phyloP scores from a whole-genome alignment of 495 filamentous ascomycete species.

The Talaromyces wortmannii region DNA sequence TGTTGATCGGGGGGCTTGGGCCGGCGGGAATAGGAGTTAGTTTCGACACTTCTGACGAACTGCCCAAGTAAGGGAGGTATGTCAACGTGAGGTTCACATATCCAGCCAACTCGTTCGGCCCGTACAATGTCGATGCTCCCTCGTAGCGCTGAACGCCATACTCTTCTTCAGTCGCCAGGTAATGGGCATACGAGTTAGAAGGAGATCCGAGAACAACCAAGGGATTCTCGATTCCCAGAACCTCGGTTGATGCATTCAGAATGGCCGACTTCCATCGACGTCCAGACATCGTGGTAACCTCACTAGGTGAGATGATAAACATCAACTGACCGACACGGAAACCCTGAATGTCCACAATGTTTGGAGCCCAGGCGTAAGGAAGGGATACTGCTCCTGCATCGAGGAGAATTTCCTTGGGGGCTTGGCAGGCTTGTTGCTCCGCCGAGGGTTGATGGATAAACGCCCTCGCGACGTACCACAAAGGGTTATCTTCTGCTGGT shows the following conservation, averaged over 20 bases:
- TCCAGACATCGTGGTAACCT: conserved; percentile 93
- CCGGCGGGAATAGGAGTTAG: conserved; percentile 44
- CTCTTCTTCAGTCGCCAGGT: conserved; percentile 89
- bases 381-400: conserved; percentile 74
- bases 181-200: conserved; percentile 94
- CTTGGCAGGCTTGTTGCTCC: conserved; percentile 72
- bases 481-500: conserved; percentile 64
- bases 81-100: conserved; percentile 80
- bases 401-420: conserved; percentile 79
- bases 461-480: conserved; percentile 73
- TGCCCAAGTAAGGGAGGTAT: conserved; percentile 61
- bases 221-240: conserved; percentile 47
- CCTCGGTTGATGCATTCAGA: conserved; percentile 39
- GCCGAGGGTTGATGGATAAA: conserved; percentile 64
- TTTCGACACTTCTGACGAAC: conserved; percentile 28
- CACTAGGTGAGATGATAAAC: conserved; percentile 82
- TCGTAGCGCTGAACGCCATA: conserved; percentile 90
- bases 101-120: conserved; percentile 82
- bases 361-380: conserved; percentile 88
- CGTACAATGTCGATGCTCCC: conserved; percentile 91
- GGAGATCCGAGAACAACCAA: conserved; percentile 87
- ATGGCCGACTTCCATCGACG: conserved; percentile 87
- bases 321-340: conserved; percentile 83
- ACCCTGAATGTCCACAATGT: conserved; percentile 88
- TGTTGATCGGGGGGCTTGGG: conserved; percentile 74